These are phyloP conservation scores for Aspergillus awamori DNA, from an alignment of 2,329 filamentous ascomycete species.

Conservation along the genomic window DNA sequence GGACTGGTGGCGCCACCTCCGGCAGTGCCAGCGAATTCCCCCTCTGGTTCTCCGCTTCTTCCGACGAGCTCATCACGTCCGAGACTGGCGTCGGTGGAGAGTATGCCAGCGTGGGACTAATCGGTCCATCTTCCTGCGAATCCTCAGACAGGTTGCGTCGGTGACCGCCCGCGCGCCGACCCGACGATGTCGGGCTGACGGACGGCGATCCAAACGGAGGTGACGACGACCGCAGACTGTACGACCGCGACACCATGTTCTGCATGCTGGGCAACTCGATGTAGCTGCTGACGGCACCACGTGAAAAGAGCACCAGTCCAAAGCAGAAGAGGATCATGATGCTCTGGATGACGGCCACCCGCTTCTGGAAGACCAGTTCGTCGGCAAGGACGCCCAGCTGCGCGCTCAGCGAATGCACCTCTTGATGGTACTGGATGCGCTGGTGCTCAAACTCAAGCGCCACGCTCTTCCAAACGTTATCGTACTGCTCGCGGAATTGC, in stretches of 20 bases:
- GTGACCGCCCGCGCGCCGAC: constrained; percentile 29
- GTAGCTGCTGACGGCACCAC: constrained; percentile 46
- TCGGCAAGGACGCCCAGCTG: constrained; percentile 89
- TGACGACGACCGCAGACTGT: constrained; percentile 45
- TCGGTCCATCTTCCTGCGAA: constrained; percentile 28
- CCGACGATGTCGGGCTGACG: constrained; percentile 41
- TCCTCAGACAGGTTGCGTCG: constrained; percentile 40
- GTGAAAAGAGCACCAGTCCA: constrained; percentile 77
- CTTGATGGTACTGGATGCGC: constrained; percentile 78
- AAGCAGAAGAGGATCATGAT: constrained; percentile 85
- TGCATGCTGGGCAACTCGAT: constrained; percentile 52
- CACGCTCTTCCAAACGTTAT: constrained; percentile 95
- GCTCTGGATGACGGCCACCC: constrained; percentile 91
- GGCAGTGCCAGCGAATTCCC: constrained; percentile 25
- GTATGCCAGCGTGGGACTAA: constrained; percentile 40
- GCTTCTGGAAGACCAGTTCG: constrained; percentile 80
- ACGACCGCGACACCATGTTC: constrained; percentile 50
- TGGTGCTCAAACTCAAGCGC: constrained; percentile 89
- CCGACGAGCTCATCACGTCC: constrained; percentile 23
- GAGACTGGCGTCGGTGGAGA: constrained; percentile 46
- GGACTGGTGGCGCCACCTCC: constrained; percentile 26
- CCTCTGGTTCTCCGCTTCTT: constrained; percentile 24
- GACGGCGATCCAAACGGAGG: constrained; percentile 40
- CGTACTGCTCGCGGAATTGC: constrained; percentile 80
- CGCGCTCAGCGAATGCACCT: constrained; percentile 78